These are phyloP conservation scores for Collybia mongolica DNA, from an alignment of 768 basidiomycete genomes.

Conservation along the genomic window DNA sequence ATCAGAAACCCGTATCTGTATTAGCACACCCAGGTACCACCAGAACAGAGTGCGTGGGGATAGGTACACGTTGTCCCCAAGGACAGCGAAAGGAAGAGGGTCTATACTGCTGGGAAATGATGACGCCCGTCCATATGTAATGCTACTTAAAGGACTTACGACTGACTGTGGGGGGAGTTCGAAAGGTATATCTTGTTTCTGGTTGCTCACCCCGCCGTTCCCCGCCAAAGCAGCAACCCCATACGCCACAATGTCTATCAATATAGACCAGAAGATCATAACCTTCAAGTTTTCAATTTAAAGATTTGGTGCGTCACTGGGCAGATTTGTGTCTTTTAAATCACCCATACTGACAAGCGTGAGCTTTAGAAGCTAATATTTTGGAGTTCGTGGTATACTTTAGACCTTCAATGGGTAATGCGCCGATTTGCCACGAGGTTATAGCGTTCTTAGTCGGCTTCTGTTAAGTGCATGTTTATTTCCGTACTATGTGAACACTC, in stretches of 20 bases:
- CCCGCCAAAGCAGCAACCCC: slow-evolving; percentile 1
- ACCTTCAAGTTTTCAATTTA: neutral
- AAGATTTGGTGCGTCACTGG: neutral
- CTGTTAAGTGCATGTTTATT: no score
- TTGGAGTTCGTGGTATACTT: no score
- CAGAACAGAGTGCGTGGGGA: neutral
- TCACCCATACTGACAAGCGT: slow-evolving; percentile 5
- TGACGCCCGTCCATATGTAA: neutral
- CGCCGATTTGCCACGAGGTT: no score
- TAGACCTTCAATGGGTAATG: no score
- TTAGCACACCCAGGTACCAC: neutral
- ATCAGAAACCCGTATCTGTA: slow-evolving; percentile 62
- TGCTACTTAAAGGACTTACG: slow-evolving; percentile 16
- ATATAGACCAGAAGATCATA: neutral
- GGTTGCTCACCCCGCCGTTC: neutral
- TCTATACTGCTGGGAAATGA: slow-evolving; percentile 37
- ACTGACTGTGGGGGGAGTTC: slow-evolving; percentile 28
- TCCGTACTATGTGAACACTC: no score
- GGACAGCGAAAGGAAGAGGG: slow-evolving; percentile 48
- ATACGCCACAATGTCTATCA: slow-evolving; percentile 4
- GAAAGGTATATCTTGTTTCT: slow-evolving; percentile 3
- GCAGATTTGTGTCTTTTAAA: neutral
- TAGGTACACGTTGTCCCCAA: slow-evolving; percentile 29
- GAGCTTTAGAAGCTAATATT: neutral
- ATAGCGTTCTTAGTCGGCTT: no score